phyloP scores from a whole-genome alignment of 768 basidiomycete genomes.

The Rhizopogon salebrosus region DNA sequence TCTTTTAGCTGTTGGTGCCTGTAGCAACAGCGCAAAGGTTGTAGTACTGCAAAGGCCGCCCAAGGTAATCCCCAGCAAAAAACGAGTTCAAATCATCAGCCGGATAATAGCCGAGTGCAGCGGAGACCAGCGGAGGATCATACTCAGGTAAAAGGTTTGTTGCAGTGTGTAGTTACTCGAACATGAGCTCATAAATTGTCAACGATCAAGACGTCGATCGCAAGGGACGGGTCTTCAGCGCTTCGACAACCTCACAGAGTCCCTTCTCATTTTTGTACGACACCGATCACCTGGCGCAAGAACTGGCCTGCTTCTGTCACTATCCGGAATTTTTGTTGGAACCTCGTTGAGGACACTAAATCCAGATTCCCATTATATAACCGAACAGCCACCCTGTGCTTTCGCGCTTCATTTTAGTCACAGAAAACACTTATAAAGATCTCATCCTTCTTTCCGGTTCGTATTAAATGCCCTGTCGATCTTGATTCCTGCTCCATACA shows the following conservation, averaged over 20 bases:
- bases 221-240: slow-evolving; percentile 3
- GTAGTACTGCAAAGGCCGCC: background rate
- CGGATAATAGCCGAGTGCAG: background rate
- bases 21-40: background rate
- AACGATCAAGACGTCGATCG: slow-evolving; percentile 6
- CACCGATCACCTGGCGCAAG: slow-evolving; percentile 18
- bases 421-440: slow-evolving; percentile 16
- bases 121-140: background rate
- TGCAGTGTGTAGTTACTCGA: slow-evolving; percentile 11
- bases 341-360: slow-evolving; percentile 14
- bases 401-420: slow-evolving; percentile 14
- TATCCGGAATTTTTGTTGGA: slow-evolving; percentile 24
- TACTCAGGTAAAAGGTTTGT: slow-evolving; percentile 26
- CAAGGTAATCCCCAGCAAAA: background rate
- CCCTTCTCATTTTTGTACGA: slow-evolving; percentile 16
- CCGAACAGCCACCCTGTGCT: slow-evolving; percentile 20
- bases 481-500: slow-evolving; percentile 6
- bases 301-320: slow-evolving; percentile 17
- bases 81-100: background rate
- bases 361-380: slow-evolving; percentile 23
- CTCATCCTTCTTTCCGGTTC: slow-evolving; percentile 17
- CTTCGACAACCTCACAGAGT: background rate
- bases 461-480: slow-evolving; percentile 17
- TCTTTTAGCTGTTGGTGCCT: slow-evolving; percentile 8
- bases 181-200: slow-evolving; percentile 19